A percentile compares a stretch with the other conserved stretches of the same genome.
phyloP scores from a whole-genome alignment of 768 basidiomycete genomes.

The Boletus speciosus region DNA sequence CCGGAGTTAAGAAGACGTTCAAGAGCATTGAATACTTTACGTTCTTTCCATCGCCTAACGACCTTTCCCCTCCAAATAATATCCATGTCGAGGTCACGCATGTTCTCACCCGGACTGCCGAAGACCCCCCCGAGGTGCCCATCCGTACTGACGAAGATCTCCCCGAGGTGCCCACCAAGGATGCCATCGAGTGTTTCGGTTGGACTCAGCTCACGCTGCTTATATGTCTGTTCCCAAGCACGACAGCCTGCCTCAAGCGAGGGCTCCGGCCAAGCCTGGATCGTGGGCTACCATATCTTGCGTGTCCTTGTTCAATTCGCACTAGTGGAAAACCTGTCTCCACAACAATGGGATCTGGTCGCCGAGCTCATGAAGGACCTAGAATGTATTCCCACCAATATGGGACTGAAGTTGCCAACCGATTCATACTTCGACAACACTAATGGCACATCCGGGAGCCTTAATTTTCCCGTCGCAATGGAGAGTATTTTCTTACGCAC shows the following conservation, averaged over 20 bases:
- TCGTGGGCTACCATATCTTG: constrained; percentile 55
- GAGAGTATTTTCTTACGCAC: neutral
- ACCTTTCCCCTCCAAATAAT: neutral
- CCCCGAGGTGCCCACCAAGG: too few species aligned
- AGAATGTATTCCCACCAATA: constrained; percentile 71
- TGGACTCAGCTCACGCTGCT: constrained; percentile 72
- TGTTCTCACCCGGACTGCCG: too few species aligned
- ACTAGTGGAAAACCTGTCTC: constrained; percentile 54
- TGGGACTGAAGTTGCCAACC: constrained; percentile 63
- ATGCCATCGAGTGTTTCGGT: constrained; percentile 45
- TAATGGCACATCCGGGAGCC: constrained; percentile 45
- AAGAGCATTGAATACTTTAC: constrained; percentile 43
- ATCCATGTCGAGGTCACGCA: neutral
- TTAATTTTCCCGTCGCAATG: constrained; percentile 1
- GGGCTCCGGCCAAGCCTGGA: constrained; percentile 18
- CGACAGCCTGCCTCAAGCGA: too few species aligned
- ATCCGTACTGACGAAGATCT: too few species aligned
- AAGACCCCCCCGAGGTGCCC: too few species aligned
- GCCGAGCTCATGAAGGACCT: constrained; percentile 44
- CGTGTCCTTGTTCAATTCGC: constrained; percentile 70
- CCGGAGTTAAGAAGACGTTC: constrained; percentile 35
- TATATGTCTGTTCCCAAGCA: constrained; percentile 48
- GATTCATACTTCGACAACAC: constrained; percentile 82
- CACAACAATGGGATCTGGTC: constrained; percentile 52
- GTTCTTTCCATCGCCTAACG: neutral